Base-by-base conservation (phyloP, 148 eudicot genomes). In the Camellia lanceoleosa region DNA sequence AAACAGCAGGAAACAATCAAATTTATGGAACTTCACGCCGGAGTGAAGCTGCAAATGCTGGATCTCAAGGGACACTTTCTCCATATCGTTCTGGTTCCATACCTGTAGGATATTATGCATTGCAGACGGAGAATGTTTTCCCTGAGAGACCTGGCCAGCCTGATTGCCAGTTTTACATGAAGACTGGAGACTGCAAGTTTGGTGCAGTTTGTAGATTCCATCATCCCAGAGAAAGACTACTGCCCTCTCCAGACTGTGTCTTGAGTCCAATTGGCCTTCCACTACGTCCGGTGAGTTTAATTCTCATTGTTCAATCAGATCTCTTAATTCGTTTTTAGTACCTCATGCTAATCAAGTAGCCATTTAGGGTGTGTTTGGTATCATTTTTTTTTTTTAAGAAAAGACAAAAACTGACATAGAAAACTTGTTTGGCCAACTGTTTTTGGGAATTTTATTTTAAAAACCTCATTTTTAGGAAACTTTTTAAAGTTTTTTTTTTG, bases 101-200 rank as follows among this genome's bases (percentile, higher is more conserved):
- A 14, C 95, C 93, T 61, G 71, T 90, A 69, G 91, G 92, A 1
- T 92, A 91, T 73, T 92, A 90, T 68, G 89, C 99, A 38, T 73
- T 92, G 82, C 97, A 94, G 63, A 85, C 90, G 71, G 94, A 93
- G 42, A 91, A 82, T 82, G 88, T 91, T 63, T 96, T 94, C 82
- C 99, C 99, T 1, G 99, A 96, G 88, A 91, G 99, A 81, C 95
- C 94, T 4, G 99, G 99, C 4, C 97, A 93, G 64, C 94, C 98
- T 51, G 98, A 96, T 79, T 96, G 99, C 80, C 98, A 96, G 77
- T 96, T 94, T 83, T 96, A 94, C 81, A 88, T 94, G 94, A 96
- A 96, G 86, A 96, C 99, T 6, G 99, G 99, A 69, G 99, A 96
- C 83, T 96, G 99, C 89, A 96, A 94, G 82, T 96, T 91, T 81